phyloP scores from a whole-genome alignment of 2,329 filamentous ascomycete genomes.

The Fusarium solani-melongenae region DNA sequence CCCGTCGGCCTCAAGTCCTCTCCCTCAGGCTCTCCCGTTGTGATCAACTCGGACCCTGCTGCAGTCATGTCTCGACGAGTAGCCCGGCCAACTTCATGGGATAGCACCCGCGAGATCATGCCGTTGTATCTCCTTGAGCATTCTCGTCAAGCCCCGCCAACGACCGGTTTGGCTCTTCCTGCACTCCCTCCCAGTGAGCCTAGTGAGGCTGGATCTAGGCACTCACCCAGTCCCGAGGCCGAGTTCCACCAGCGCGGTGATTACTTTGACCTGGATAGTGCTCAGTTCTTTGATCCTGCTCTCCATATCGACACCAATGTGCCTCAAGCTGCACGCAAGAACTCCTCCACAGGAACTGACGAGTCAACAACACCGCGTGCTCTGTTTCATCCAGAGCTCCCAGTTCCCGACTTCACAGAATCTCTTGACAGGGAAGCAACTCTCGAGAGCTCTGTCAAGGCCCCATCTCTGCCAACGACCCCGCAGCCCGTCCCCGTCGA shows the following conservation, averaged over 20 bases:
- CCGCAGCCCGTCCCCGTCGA: conserved; percentile 55
- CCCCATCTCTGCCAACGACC: conserved; percentile 24
- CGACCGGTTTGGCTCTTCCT: conserved; percentile 57
- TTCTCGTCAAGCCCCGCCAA: conserved; percentile 53
- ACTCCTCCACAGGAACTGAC: conserved; percentile 68
- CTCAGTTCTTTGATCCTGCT: conserved; percentile 33
- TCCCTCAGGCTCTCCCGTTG: conserved; percentile 49
- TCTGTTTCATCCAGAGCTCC: conserved; percentile 49
- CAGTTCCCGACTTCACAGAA: conserved; percentile 9
- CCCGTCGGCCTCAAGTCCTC: conserved; percentile 55
- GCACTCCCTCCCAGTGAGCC: conserved; percentile 61
- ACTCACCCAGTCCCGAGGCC: conserved; percentile 49
- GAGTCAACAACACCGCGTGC: conserved; percentile 79
- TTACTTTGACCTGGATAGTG: conserved; percentile 40
- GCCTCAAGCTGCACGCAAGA: conserved; percentile 44
- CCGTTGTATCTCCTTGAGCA: conserved; percentile 86
- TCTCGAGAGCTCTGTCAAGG: neutral
- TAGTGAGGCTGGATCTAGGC: conserved; percentile 51
- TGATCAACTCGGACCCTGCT: conserved; percentile 48
- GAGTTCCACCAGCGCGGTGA: conserved; percentile 41
- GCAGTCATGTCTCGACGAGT: conserved; percentile 50
- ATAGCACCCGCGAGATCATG: conserved; percentile 76
- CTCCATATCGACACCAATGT: conserved; percentile 57
- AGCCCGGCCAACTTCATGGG: conserved; percentile 69
- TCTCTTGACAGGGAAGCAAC: neutral